Conservation (phyloP, 2,329 filamentous ascomycete species). For the Cercospora zeae-maydis region DNA sequence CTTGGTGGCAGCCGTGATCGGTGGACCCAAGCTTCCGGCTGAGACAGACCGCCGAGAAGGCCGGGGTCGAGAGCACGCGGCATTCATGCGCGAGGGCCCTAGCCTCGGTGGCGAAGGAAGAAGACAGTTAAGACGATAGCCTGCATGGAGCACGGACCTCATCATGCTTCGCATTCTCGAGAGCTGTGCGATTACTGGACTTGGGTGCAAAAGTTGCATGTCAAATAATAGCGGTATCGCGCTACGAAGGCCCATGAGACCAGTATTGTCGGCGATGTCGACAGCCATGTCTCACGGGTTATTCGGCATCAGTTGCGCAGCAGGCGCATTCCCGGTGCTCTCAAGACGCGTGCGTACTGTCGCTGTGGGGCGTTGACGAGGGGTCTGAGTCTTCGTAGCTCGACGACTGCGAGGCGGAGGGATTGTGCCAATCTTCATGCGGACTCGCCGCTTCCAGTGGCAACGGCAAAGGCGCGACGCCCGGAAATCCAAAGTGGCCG, state of each 20-base stretch:
- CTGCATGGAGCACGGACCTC: too few species aligned
- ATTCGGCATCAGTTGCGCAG: neutral
- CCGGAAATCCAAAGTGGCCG: conserved; percentile 9
- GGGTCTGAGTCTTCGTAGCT: neutral
- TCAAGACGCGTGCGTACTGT: neutral
- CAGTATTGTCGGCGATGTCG: neutral
- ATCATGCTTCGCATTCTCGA: too few species aligned
- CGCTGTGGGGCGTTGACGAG: neutral
- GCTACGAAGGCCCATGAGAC: too few species aligned
- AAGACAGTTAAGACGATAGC: too few species aligned
- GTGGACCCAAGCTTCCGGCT: neutral
- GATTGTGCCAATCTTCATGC: neutral
- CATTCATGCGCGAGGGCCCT: too few species aligned
- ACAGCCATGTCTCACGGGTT: neutral
- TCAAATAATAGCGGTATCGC: too few species aligned
- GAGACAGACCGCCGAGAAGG: too few species aligned
- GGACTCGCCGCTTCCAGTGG: conserved; percentile 4
- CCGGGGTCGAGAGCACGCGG: too few species aligned
- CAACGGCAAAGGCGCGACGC: conserved; percentile 12
- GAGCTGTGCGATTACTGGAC: too few species aligned
- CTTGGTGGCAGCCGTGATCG: neutral
- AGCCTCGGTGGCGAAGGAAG: too few species aligned
- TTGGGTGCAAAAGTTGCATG: too few species aligned
- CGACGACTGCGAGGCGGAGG: neutral
- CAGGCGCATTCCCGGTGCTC: neutral